phyloP scores from a whole-genome alignment of 2,329 filamentous ascomycete species.

The Bipolaris victoriae region DNA sequence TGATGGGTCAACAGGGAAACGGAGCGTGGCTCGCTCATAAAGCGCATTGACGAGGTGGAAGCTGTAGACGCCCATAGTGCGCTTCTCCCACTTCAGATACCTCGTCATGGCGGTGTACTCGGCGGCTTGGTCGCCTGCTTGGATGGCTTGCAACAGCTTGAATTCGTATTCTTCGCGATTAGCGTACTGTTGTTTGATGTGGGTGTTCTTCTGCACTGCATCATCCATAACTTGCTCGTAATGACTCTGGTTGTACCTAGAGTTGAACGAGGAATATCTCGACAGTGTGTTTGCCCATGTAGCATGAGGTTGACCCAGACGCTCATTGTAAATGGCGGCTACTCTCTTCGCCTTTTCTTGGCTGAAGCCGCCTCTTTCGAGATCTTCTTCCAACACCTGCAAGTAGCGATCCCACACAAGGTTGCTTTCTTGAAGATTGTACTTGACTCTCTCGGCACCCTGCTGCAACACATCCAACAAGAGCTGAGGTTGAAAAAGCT shows the following conservation, averaged over 20 bases:
- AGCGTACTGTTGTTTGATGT: slow-evolving; percentile 68
- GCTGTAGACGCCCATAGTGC: slow-evolving; percentile 61
- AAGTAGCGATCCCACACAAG: slow-evolving; percentile 81
- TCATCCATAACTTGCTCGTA: slow-evolving; percentile 78
- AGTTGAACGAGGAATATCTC: slow-evolving; percentile 75
- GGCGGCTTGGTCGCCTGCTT: slow-evolving; percentile 62
- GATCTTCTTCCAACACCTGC: slow-evolving; percentile 71
- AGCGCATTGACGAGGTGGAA: slow-evolving; percentile 65
- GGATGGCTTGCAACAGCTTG: slow-evolving; percentile 65
- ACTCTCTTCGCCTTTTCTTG: slow-evolving; percentile 67
- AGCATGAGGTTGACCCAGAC: slow-evolving; percentile 73
- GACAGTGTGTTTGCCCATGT: slow-evolving; percentile 78
- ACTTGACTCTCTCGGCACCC: slow-evolving; percentile 73
- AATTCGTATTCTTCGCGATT: slow-evolving; percentile 72
- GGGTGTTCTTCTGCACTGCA: slow-evolving; percentile 66
- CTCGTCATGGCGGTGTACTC: slow-evolving; percentile 63
- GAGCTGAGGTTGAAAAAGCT: slow-evolving; percentile 72
- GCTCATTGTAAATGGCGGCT: slow-evolving; percentile 71
- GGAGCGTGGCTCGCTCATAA: slow-evolving; percentile 77
- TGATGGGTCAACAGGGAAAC: slow-evolving; percentile 74
- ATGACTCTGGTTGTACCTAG: slow-evolving; percentile 70
- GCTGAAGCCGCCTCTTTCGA: slow-evolving; percentile 60
- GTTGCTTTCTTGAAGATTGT: slow-evolving; percentile 77
- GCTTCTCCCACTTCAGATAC: slow-evolving; percentile 87
- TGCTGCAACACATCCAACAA: slow-evolving; percentile 74